Percentiles rank a stretch among this genome's conserved stretches.
phyloP scores from a whole-genome alignment of 345 rosid genomes.

The Linum lewisii region DNA sequence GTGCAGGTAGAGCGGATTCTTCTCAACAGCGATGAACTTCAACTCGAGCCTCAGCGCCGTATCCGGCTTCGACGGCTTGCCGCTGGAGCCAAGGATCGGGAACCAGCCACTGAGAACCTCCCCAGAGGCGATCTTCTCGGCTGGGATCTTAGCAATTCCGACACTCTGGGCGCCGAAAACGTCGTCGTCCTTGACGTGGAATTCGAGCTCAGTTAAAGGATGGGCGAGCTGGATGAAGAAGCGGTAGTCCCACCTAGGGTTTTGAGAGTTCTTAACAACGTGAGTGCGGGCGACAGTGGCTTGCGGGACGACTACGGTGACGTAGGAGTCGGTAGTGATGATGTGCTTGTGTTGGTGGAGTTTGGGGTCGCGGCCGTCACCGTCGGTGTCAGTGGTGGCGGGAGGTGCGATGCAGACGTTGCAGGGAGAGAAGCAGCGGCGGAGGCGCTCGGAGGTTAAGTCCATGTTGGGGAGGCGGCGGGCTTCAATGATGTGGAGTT shows the following conservation, averaged over 20 bases:
- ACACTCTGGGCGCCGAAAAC: slow-evolving; percentile 67
- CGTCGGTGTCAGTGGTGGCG: background rate
- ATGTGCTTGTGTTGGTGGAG: slow-evolving; percentile 30
- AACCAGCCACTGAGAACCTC: slow-evolving; percentile 44
- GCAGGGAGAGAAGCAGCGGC: slow-evolving; percentile 38
- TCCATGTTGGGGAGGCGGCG: slow-evolving; percentile 72
- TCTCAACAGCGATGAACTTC: slow-evolving; percentile 58
- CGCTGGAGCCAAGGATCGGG: slow-evolving; percentile 30
- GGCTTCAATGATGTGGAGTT: slow-evolving; percentile 50
- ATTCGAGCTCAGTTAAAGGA: slow-evolving; percentile 48
- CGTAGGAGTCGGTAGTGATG: slow-evolving; percentile 80
- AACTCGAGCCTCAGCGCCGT: slow-evolving; percentile 43
- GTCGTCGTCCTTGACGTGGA: slow-evolving; percentile 78
- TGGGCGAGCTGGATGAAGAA: slow-evolving; percentile 67
- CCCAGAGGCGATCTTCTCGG: slow-evolving; percentile 28
- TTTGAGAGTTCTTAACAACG: slow-evolving; percentile 53
- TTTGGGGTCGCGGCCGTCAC: slow-evolving; percentile 10
- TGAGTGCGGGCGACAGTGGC: slow-evolving; percentile 77
- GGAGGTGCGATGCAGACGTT: slow-evolving; percentile 15
- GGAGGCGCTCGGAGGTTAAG: slow-evolving; percentile 31
- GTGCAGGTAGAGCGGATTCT: slow-evolving; percentile 32
- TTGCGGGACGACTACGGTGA: slow-evolving; percentile 77
- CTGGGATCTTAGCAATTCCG: slow-evolving; percentile 50
- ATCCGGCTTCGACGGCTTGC: slow-evolving; percentile 44
- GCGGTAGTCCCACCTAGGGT: slow-evolving; percentile 66